Evolutionary conservation across 176 grass and related monocot species (phyloP).

Genomic region (Eleusine indica): DNA sequence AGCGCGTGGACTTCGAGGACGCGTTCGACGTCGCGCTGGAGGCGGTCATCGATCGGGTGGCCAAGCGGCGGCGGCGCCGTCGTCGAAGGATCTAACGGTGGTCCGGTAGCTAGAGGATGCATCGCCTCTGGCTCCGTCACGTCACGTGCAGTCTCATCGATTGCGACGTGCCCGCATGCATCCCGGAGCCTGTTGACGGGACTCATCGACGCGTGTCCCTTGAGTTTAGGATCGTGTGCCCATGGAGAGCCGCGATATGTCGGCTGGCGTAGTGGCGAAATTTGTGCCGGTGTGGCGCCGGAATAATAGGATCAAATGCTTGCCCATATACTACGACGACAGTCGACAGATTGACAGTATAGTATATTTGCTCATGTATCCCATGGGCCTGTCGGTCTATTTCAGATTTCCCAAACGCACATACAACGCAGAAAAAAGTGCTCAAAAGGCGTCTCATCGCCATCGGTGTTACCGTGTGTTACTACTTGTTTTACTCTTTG

Average conservation of each 20-base stretch:
- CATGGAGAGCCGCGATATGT: not conserved
- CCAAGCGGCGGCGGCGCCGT: constrained; percentile 18
- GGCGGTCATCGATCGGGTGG: constrained; percentile 45
- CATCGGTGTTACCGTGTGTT: no score
- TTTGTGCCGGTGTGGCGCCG: not conserved
- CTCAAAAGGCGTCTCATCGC: no score
- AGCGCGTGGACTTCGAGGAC: constrained; percentile 38
- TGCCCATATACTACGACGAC: not conserved
- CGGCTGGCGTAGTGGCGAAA: not conserved
- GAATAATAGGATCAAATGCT: not conserved
- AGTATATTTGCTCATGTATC: not conserved
- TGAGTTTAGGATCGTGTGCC: not conserved
- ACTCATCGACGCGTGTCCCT: not conserved
- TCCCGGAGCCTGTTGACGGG: not conserved
- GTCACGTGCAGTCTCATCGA: constrained; percentile 3
- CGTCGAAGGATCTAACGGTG: not conserved
- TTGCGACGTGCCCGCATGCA: constrained; percentile 1
- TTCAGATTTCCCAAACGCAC: no score
- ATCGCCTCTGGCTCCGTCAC: not conserved
- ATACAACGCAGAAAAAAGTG: no score
- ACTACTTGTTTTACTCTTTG: no score
- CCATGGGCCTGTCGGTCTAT: no score
- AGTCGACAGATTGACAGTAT: no score
- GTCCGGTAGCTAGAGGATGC: not conserved
- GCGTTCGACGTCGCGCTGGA: constrained; percentile 66